phyloP scores from a whole-genome alignment of 495 filamentous ascomycete species.

The Xylaria intraflava region DNA sequence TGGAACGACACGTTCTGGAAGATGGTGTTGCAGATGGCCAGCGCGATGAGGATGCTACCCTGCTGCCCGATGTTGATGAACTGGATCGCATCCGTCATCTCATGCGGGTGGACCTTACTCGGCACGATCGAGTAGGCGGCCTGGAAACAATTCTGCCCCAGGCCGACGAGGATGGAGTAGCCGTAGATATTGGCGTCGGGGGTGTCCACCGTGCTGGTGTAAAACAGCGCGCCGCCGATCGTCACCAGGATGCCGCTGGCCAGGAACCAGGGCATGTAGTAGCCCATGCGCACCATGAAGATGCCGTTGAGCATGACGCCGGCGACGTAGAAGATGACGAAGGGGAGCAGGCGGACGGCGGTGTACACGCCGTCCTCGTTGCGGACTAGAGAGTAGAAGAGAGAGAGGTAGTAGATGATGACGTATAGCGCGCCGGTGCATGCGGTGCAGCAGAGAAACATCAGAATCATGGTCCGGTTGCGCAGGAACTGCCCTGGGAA shows the following conservation, averaged over 20 bases:
- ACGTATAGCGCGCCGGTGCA: constrained; percentile 25
- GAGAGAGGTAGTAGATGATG: constrained; percentile 42
- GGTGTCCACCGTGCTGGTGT: not conserved
- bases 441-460: not conserved
- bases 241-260: not conserved
- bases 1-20: constrained; percentile 41
- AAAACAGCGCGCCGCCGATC: not conserved
- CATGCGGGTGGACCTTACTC: constrained; percentile 19
- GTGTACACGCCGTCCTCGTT: constrained; percentile 30
- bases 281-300: not conserved
- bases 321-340: constrained; percentile 42
- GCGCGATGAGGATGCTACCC: constrained; percentile 39
- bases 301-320: not conserved
- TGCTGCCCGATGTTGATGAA: constrained; percentile 50
- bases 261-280: not conserved
- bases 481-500: constrained; percentile 43
- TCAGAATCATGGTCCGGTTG: not conserved
- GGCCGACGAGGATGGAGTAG: not conserved
- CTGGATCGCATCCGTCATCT: constrained; percentile 37
- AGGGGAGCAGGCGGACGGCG: constrained; percentile 44
- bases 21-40: constrained; percentile 47
- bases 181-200: not conserved
- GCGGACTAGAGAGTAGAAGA: constrained; percentile 42
- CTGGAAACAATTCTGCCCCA: not conserved
- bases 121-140: constrained; percentile 34